These are phyloP conservation scores for Helenozyma baotianmanensis DNA, from an alignment of 805 yeast species.

Conservation along the genomic window DNA sequence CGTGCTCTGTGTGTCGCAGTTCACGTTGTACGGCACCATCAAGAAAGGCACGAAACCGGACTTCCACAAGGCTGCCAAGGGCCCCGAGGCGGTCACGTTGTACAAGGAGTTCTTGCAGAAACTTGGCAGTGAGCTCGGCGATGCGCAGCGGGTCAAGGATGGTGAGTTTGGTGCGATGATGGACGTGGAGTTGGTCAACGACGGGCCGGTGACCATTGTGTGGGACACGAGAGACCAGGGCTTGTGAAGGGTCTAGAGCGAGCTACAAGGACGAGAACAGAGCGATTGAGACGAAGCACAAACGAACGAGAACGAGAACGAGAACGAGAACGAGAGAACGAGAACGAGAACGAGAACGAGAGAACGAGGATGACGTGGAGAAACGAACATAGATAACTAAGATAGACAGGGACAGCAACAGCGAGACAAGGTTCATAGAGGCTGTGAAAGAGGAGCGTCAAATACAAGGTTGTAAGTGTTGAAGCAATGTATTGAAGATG, in stretches of 20 bases:
- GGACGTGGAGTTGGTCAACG: constrained; percentile 85
- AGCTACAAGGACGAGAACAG: neutral
- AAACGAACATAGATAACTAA: too few species aligned
- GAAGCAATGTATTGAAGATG: too few species aligned
- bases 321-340: constrained; percentile 2
- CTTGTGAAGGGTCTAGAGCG: neutral
- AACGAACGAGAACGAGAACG: neutral
- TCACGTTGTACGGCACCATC: constrained; percentile 80
- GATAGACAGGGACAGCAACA: too few species aligned
- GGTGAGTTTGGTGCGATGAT: constrained; percentile 97
- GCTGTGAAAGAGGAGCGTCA: too few species aligned
- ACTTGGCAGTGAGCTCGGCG: constrained; percentile 51
- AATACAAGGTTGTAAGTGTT: too few species aligned
- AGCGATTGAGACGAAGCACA: too few species aligned
- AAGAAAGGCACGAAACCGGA: constrained; percentile 94
- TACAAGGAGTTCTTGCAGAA: constrained; percentile 51
- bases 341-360: constrained; percentile 1
- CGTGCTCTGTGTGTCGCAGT: constrained; percentile 85
- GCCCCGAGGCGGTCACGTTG: constrained; percentile 47
- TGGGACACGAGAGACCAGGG: constrained; percentile 58
- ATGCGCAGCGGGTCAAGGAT: constrained; percentile 62
- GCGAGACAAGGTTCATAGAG: too few species aligned
- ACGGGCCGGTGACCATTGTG: constrained; percentile 88
- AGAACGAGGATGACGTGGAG: too few species aligned
- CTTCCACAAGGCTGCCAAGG: constrained; percentile 88